Percentiles rank a stretch among this genome's conserved stretches.
Conservation (phyloP, 179 eudicot genomes). For the Actinidia arguta region DNA sequence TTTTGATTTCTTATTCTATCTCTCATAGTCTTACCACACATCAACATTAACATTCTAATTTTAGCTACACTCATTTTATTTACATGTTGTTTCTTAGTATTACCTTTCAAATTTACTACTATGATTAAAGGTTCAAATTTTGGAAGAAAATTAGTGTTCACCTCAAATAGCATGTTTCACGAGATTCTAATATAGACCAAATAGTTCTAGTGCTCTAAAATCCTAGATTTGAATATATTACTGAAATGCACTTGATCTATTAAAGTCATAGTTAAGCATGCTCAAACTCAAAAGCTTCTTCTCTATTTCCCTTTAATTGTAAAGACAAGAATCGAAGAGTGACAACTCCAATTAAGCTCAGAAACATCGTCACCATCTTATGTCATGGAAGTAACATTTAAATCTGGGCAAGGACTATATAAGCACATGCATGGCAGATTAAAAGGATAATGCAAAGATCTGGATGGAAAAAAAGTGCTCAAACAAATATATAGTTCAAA, state of each 20-base stretch:
- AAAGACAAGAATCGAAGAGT: background rate
- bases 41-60: too few species aligned
- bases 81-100: too few species aligned
- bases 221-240: background rate
- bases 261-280: background rate
- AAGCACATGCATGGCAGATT: background rate
- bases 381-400: background rate
- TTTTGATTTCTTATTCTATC: too few species aligned
- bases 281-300: background rate
- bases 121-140: too few species aligned
- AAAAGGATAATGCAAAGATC: background rate
- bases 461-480: background rate
- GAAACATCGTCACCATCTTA: background rate
- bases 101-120: too few species aligned
- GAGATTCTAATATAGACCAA: too few species aligned
- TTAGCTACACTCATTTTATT: too few species aligned
- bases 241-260: background rate
- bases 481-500: conserved; percentile 12
- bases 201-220: too few species aligned
- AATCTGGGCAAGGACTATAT: background rate
- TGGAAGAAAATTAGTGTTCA: too few species aligned
- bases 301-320: background rate
- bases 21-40: too few species aligned
- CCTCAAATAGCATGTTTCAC: too few species aligned
- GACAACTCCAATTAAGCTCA: background rate